These are phyloP conservation scores for Monosporascus sp. DNA, from an alignment of 2,329 filamentous ascomycete genomes.

Conservation along the genomic window DNA sequence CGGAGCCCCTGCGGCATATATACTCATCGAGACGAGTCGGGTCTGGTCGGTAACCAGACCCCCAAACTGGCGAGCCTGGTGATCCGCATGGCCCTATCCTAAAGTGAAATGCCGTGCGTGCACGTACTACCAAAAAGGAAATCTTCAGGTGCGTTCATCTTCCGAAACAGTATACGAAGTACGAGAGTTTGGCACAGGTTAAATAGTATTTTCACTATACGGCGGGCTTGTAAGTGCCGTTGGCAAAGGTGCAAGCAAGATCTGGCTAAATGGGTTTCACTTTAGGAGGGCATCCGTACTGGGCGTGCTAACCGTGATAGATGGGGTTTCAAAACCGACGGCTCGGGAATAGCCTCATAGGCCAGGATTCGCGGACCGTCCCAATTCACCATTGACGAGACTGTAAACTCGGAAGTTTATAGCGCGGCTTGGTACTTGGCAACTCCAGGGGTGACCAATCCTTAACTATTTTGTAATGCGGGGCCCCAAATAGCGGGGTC, in stretches of 20 bases:
- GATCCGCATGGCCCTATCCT: neutral
- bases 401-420: neutral
- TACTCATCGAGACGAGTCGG: neutral
- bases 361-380: neutral
- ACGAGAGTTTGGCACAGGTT: neutral
- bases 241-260: neutral
- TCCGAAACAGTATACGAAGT: neutral
- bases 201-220: neutral
- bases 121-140: neutral
- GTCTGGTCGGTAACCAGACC: neutral
- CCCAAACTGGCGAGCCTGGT: neutral
- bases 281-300: neutral
- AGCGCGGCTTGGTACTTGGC: neutral
- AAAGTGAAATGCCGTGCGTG: neutral
- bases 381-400: neutral
- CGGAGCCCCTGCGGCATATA: neutral
- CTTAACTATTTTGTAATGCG: too few relatives aligned
- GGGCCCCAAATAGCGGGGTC: too few relatives aligned
- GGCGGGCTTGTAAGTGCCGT: neutral
- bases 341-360: neutral
- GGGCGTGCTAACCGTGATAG: neutral
- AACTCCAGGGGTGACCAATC: neutral
- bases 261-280: neutral
- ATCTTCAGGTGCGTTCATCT: neutral
- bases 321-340: neutral